phyloP scores from a whole-genome alignment of 306 rosid species.

The Echinosophora koreensis region DNA sequence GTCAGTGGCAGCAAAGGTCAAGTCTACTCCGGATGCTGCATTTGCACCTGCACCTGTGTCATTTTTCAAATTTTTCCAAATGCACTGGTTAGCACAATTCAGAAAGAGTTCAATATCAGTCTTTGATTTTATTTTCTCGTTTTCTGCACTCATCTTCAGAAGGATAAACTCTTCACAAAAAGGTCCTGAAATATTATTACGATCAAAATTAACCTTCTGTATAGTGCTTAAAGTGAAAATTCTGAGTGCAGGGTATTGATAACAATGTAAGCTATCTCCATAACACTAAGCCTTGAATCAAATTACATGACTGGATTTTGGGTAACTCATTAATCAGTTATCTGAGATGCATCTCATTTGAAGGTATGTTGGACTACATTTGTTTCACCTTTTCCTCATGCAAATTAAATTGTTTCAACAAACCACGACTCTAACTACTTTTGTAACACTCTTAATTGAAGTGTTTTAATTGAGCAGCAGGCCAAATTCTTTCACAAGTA shows the following conservation, averaged over 20 bases:
- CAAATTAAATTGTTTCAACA: constrained; percentile 26
- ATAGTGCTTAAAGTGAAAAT: constrained; percentile 15
- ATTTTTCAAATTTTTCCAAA: constrained; percentile 57
- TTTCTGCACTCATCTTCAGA: constrained; percentile 70
- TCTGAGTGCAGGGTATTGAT: constrained; percentile 21
- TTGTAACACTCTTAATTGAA: neutral
- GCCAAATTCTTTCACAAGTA: neutral
- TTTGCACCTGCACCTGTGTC: constrained; percentile 99
- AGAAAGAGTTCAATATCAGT: constrained; percentile 66
- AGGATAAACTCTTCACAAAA: constrained; percentile 48
- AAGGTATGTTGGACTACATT: neutral
- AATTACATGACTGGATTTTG: constrained; percentile 27
- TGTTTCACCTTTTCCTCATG: constrained; percentile 17
- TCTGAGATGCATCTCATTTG: neutral
- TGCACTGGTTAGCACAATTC: constrained; percentile 60
- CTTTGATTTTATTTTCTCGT: constrained; percentile 62
- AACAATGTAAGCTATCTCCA: neutral
- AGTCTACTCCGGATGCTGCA: constrained; percentile 77
- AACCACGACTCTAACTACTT: neutral
- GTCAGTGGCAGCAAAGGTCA: constrained; percentile 61
- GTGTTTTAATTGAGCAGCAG: constrained; percentile 10
- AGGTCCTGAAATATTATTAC: constrained; percentile 63
- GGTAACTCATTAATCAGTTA: constrained; percentile 13
- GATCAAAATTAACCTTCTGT: constrained; percentile 50
- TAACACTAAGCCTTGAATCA: constrained; percentile 27